Evolutionary conservation across 441 rosid genomes (phyloP).

Genomic region (Breynia disticha): DNA sequence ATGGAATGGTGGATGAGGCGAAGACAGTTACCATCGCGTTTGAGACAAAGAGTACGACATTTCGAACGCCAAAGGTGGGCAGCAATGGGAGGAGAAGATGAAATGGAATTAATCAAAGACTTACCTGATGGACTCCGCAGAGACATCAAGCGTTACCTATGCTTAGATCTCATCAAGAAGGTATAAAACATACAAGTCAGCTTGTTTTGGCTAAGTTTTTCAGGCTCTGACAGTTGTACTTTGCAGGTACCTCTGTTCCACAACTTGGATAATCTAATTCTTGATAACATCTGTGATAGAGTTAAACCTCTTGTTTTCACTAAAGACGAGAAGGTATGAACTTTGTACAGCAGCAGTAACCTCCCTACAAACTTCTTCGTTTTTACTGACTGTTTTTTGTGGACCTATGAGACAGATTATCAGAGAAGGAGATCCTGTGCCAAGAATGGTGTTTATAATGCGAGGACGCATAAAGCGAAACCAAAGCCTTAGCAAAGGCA

Average conservation of each 20-base stretch:
- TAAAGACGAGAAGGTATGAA: slow-evolving; percentile 48
- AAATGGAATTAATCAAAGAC: slow-evolving; percentile 39
- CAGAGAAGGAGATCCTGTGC: slow-evolving; percentile 64
- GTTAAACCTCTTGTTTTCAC: slow-evolving; percentile 54
- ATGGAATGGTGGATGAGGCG: slow-evolving; percentile 79
- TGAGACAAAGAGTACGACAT: slow-evolving; percentile 55
- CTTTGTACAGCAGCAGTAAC: too few relatives aligned
- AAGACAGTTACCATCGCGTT: slow-evolving; percentile 44
- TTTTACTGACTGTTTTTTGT: not conserved
- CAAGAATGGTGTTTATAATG: slow-evolving; percentile 45
- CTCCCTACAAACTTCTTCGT: too few relatives aligned
- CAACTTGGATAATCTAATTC: slow-evolving; percentile 51
- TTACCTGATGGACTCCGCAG: slow-evolving; percentile 67
- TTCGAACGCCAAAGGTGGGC: slow-evolving; percentile 54
- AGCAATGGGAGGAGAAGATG: slow-evolving; percentile 52
- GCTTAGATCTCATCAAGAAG: slow-evolving; percentile 59
- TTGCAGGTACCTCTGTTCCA: slow-evolving; percentile 37
- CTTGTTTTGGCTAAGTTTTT: too few relatives aligned
- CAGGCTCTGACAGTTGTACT: not conserved
- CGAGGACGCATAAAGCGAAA: slow-evolving; percentile 36
- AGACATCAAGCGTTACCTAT: slow-evolving; percentile 54
- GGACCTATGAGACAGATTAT: slow-evolving; percentile 29
- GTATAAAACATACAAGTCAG: slow-evolving; percentile 14
- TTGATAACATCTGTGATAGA: slow-evolving; percentile 59
- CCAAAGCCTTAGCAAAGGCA: slow-evolving; percentile 53